Percentiles rank a stretch among this genome's conserved stretches.
Evolutionary conservation across 108 stramenopile species (phyloP).

Genomic region (Cyclotella atomus): DNA sequence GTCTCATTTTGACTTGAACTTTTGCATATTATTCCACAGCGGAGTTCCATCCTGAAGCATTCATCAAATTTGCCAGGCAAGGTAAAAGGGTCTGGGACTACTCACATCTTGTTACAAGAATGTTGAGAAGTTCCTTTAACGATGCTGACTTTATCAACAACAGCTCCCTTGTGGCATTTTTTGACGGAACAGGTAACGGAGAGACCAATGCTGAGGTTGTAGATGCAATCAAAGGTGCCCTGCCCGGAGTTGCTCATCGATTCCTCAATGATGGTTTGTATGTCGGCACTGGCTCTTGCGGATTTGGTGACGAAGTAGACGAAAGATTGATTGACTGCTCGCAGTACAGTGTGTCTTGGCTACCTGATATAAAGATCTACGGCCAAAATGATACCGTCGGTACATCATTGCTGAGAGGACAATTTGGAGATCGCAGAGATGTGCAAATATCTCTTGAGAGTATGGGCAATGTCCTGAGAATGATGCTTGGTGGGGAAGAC

Average conservation of each 20-base stretch:
- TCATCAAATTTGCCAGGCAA: conserved; percentile 41
- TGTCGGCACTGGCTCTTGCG: conserved; percentile 42
- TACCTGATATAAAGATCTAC: conserved; percentile 51
- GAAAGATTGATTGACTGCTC: conserved; percentile 39
- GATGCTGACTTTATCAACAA: conserved; percentile 22
- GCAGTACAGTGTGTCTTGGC: conserved; percentile 42
- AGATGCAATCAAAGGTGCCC: conserved; percentile 34
- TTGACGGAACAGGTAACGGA: conserved; percentile 43
- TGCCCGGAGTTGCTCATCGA: conserved; percentile 43
- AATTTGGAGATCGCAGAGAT: conserved; percentile 54
- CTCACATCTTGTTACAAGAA: conserved; percentile 41
- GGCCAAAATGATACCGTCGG: conserved; percentile 32
- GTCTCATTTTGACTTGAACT: background rate
- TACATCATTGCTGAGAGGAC: conserved; percentile 42
- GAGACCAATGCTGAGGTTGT: conserved; percentile 34
- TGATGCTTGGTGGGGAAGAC: conserved; percentile 46
- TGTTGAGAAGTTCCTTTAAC: conserved; percentile 31
- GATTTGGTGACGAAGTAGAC: conserved; percentile 46
- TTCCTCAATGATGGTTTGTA: conserved; percentile 40
- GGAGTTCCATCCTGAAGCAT: conserved; percentile 42
- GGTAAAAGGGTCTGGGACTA: conserved; percentile 44
- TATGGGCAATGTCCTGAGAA: conserved; percentile 38
- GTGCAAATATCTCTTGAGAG: conserved; percentile 55
- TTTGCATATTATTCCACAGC: background rate
- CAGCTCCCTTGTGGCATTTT: conserved; percentile 38